Base-by-base conservation (phyloP, 768 basidiomycete species). In the Exsudoporus frostii region DNA sequence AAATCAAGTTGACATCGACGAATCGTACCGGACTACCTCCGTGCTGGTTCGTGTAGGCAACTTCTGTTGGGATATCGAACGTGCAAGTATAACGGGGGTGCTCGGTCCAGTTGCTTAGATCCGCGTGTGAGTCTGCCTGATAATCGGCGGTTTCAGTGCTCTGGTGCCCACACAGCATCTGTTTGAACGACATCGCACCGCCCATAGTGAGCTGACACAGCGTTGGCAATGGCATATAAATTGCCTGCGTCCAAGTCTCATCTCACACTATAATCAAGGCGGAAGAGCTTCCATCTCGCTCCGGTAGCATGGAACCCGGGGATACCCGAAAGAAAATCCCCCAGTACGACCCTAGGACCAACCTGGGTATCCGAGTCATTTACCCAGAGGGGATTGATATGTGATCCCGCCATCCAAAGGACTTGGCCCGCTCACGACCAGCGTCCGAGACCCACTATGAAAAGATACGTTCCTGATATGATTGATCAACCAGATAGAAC, bases 271-370 rank as follows among this genome's bases (percentile, higher is more conserved):
- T 20, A 25, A n/a, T 27, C 41, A 37, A 48, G 25, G 19, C 14
- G 22, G 29, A 11, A 58, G 58, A 59, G 38, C 32, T 47, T 50
- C 37, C 36, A 37, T 6, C 38, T 56, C 45, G 43, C 32, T 48
- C 51, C 55, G 15, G 33, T 50, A 36, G 36, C 30, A 48, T 50
- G 51, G 50, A 54, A 57, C 54, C 40, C 59, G 55, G 62, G 37
- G 47, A 62, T 45, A 17, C 19, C 63, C 63, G 56, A 37, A 20
- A 30, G 37, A 53, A 51, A 27, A 56, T 46, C 13, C 6, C 19
- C 34, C n/a, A 44, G 9, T 4, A 20, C 11, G 30, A 39, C 50
- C 51, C 51, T 47, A 25, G 7, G 33, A 15, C 15, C 14, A 33
- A 7, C 32, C 14, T 15, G 8, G 25, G 9, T 27, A 20, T 8